These are phyloP conservation scores for Boletus fagicola DNA, from an alignment of 768 basidiomycete genomes.

Conservation along the genomic window DNA sequence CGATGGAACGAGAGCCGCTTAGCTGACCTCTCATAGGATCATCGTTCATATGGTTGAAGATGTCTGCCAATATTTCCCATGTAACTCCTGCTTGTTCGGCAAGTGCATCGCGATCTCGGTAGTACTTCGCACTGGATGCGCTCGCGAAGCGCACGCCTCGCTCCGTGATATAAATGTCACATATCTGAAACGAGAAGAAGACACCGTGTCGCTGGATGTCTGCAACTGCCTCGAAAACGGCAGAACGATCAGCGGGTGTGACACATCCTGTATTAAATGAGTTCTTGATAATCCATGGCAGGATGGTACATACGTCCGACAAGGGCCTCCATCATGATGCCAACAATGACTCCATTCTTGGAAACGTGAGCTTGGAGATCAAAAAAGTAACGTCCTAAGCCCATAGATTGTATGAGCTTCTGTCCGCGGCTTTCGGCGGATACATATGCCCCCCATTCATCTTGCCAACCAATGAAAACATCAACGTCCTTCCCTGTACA, in stretches of 20 bases:
- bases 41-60: conserved; percentile 19
- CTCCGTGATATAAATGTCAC: conserved; percentile 31
- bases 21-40: background rate
- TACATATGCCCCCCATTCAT: conserved; percentile 24
- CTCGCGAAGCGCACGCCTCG: conserved; percentile 29
- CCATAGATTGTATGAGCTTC: conserved; percentile 29
- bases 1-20: conserved; percentile 3
- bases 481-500: conserved; percentile 28
- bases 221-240: conserved; percentile 30
- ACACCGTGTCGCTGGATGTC: conserved; percentile 34
- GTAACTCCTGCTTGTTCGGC: conserved; percentile 16
- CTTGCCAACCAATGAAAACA: conserved; percentile 28
- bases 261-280: conserved; percentile 21
- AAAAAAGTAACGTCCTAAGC: conserved; percentile 30
- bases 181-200: conserved; percentile 14
- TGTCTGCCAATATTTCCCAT: conserved; percentile 21
- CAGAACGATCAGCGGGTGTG: conserved; percentile 26
- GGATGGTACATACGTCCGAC: conserved; percentile 26
- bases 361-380: conserved; percentile 31
- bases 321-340: conserved; percentile 31
- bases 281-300: background rate
- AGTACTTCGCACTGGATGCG: conserved; percentile 17
- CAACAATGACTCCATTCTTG: conserved; percentile 30
- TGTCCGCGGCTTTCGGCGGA: conserved; percentile 30
- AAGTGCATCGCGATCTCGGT: conserved; percentile 27